Evolutionary conservation across 768 basidiomycete species (phyloP).

Genomic region (Tulasnella sp.): DNA sequence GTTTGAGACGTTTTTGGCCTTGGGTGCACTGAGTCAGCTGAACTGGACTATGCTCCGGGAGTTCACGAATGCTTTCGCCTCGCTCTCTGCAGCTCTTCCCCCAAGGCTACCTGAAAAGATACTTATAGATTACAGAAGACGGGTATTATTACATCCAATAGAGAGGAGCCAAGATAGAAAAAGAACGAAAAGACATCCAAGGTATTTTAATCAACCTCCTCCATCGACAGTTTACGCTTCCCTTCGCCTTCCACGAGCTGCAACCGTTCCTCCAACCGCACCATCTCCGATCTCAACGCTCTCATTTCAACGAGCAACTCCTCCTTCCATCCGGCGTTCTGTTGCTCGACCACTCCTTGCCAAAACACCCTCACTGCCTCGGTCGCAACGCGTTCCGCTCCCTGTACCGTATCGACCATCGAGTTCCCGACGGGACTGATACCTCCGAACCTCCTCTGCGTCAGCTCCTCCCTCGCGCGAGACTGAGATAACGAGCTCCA

Average conservation of each 20-base stretch:
- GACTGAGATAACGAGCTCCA: slow-evolving; percentile 22
- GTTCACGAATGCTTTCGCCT: no score
- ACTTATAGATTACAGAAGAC: not conserved
- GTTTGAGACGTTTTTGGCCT: no score
- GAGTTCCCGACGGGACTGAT: not conserved
- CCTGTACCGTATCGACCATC: not conserved
- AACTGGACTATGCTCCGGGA: no score
- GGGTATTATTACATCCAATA: not conserved
- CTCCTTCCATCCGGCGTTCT: slow-evolving; percentile 3
- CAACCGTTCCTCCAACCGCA: slow-evolving; percentile 1
- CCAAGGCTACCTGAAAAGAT: not conserved
- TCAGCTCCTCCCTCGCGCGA: slow-evolving; percentile 12
- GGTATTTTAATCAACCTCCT: not conserved
- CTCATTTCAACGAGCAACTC: slow-evolving; percentile 6
- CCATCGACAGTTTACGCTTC: not conserved
- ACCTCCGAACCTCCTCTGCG: not conserved
- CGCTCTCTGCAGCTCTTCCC: no score
- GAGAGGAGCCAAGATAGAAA: not conserved
- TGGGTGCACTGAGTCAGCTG: no score
- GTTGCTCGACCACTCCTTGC: slow-evolving; percentile 2
- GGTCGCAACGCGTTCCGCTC: not conserved
- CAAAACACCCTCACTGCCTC: not conserved
- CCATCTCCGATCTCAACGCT: slow-evolving; percentile 4
- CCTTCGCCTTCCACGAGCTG: not conserved
- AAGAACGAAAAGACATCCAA: not conserved